phyloP scores from a whole-genome alignment of 2,329 filamentous ascomycete genomes.

The Sclerotinia sclerotiorum region DNA sequence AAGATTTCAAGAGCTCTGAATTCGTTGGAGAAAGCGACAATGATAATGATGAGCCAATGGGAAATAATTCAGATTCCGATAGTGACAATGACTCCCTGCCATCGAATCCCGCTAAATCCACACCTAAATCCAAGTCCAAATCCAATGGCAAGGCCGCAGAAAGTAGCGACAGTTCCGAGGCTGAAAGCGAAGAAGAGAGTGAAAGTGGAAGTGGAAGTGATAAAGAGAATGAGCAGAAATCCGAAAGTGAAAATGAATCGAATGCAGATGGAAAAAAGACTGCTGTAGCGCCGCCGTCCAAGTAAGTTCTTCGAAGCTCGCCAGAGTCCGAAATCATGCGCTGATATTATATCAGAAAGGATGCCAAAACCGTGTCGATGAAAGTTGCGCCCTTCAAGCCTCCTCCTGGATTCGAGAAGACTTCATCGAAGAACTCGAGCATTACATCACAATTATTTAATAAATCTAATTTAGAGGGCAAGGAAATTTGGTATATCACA shows the following conservation, averaged over 20 bases:
- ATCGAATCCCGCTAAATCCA: conserved; percentile 22
- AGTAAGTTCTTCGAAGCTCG: conserved; percentile 22
- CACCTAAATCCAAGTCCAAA: conserved; percentile 23
- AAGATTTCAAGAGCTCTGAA: conserved; percentile 36
- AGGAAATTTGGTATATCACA: conserved; percentile 80
- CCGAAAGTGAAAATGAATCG: conserved; percentile 18
- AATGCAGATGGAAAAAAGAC: conserved; percentile 10
- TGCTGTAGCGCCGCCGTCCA: conserved; percentile 8
- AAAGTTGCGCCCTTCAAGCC: conserved; percentile 31
- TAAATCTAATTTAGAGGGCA: conserved; percentile 60
- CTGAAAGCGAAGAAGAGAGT: conserved; percentile 36
- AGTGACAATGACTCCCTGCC: conserved; percentile 33
- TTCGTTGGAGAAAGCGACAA: conserved; percentile 37
- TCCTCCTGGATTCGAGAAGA: conserved; percentile 36
- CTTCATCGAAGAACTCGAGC: conserved; percentile 25
- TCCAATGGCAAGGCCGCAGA: conserved; percentile 34
- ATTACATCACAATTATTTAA: conserved; percentile 52
- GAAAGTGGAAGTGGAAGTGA: conserved; percentile 32
- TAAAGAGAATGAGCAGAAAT: conserved; percentile 41
- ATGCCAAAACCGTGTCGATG: conserved; percentile 26
- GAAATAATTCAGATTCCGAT: conserved; percentile 28
- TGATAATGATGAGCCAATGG: conserved; percentile 29
- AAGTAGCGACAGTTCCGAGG: conserved; percentile 29
- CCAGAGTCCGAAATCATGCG: neutral
- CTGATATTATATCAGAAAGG: conserved; percentile 17